Evolutionary conservation across 164 flowering plant species (phyloP), one percentile per base, ranked within the genome.

Genomic region (Liriodendron chinense): DNA sequence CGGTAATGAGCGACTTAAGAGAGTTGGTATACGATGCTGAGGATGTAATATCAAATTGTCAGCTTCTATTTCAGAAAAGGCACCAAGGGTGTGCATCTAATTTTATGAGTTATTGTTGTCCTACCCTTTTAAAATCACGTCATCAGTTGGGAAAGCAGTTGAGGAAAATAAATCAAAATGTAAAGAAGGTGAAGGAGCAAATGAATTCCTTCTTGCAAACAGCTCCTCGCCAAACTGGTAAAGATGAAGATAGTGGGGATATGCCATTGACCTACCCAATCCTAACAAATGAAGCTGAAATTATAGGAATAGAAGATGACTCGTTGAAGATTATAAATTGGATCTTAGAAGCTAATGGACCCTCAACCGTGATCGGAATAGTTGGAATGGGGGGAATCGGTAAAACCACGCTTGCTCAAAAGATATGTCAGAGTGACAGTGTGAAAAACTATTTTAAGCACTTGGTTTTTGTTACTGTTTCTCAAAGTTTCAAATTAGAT

Each of bases 321-420:
- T 47, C 21, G 1, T 9, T 43, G 13, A 64, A 73, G 69, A 48
- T 73, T 18, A 18, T 22, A 49, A 9, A 47, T 5, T 73, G 69
- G 75, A 20, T 73, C 13, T 22, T 64, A 16, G 69, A 73, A 64
- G 28, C 69, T 24, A 20, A 23, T 7, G 56, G 14, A 69, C 59
- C 25, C 47, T 47, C 18, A n/a, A 64, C 57, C 2, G 43, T 65
- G n/a, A 65, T 73, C 47, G 75, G 69, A 25, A 21, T 64, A 25
- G 20, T 47, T 47, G 75, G 75, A 9, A 72, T 72, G 59, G 56
- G 56, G 5, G 75, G 75, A 34, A 47, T 72, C 0, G 75, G 75
- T 7, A 72, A 63, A 62, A 67, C 70, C 48, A 67, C 49, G 4
- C 47, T 67, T 34, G 69, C 43, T 3, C 47, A 3, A 28, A 28